Conservation (phyloP, 106 monocot genomes). For the Acorus gramineus region DNA sequence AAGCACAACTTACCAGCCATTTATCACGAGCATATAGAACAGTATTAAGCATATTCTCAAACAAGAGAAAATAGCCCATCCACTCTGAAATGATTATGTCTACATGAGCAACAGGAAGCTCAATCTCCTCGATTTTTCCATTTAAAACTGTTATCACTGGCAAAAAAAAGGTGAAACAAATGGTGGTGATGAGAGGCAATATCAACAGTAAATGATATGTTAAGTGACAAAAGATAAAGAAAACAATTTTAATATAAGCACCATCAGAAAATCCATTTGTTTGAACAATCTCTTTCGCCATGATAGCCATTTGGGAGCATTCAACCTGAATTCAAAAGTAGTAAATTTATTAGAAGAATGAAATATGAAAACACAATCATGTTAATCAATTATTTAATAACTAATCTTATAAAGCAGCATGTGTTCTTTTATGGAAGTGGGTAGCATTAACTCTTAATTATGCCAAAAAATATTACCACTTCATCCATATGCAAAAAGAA, state of each 20-base stretch:
- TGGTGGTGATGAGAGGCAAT: too few species aligned
- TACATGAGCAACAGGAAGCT: slow-evolving; percentile 63
- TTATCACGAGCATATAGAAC: slow-evolving; percentile 94
- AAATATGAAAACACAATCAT: too few species aligned
- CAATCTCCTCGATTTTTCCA: slow-evolving; percentile 88
- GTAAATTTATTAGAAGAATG: too few species aligned
- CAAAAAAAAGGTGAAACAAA: not conserved
- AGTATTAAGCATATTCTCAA: slow-evolving; percentile 93
- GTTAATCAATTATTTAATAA: too few species aligned
- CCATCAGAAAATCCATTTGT: slow-evolving; percentile 80
- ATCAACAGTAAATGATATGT: too few species aligned
- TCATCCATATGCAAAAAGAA: too few species aligned
- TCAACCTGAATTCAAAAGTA: not conserved
- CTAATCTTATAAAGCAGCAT: too few species aligned
- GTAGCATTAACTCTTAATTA: too few species aligned
- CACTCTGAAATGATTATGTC: slow-evolving; percentile 87
- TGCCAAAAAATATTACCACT: too few species aligned
- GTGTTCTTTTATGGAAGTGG: too few species aligned
- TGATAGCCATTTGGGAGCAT: slow-evolving; percentile 91
- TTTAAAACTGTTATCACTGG: slow-evolving; percentile 83
- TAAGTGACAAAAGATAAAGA: not conserved
- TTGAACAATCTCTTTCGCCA: slow-evolving; percentile 90
- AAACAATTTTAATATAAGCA: slow-evolving; percentile 12
- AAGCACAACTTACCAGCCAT: slow-evolving; percentile 73
- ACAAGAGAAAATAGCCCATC: slow-evolving; percentile 96